Base-by-base conservation (phyloP, 768 basidiomycete genomes). In the Podaxis rugospora region DNA sequence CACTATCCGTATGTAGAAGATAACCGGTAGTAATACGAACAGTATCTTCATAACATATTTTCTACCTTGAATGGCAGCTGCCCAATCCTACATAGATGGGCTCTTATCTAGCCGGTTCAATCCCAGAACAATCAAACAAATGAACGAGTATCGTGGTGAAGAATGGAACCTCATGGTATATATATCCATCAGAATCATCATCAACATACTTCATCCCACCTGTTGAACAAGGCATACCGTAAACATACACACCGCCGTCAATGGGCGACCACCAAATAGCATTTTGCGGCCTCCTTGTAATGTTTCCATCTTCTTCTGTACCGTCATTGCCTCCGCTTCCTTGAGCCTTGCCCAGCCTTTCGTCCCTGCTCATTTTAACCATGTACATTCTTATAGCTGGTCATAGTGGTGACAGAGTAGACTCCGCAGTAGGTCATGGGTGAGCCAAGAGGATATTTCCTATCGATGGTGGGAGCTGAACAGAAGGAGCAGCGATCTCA, bases 321-420 rank as follows among this genome's bases (percentile, higher is more conserved):
- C 55, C 44, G 16, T 21, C 55, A 32, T 18, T 35, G 4, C 21
- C 14, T 21, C 50, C 39, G 21, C 35, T 21, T 14, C 21, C 16
- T 44, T 18, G 42, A 16, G 0, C 16, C 42, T 44, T 16, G 6
- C 42, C 18, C 42, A 44, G 9, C 18, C 18, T 44, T 18, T 44
- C 52, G 21, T 6, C 16, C 21, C 18, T 21, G 37, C 18, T 23
- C 21, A 13, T 36, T 39, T 32, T 14, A 21, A 18, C 18, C 1
- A 57, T 57, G 56, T 50, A 37, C 23, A 25, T 57, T 36, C 27
- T 37, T 49, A 50, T 57, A 50, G 35, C 56, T 10, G 18, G n/a
- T 23, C 47, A 32, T 25, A 49, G 21, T 23, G 5, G 28, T 16
- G 18, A 50, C 36, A 49, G 35, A 16, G 16, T 49, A 9, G 21